Base-by-base conservation (phyloP, 2,329 filamentous ascomycete species). In the Beauveria australis region DNA sequence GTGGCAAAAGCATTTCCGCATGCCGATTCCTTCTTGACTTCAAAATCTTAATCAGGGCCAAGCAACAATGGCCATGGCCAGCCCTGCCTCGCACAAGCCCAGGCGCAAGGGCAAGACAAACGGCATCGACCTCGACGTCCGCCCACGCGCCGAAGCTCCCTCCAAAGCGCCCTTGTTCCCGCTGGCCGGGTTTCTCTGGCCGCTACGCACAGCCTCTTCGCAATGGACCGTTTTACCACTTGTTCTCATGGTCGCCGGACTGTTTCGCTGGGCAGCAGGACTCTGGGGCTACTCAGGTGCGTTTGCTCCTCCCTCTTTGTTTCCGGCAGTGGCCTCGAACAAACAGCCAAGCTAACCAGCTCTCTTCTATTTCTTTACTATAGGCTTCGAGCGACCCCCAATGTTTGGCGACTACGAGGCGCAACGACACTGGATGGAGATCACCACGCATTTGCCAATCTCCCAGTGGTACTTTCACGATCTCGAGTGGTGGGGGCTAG, bases 381-480 rank as follows among this genome's bases (percentile, higher is more conserved):
- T 63, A 92, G 89, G 93, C 60, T 89, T 88, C 69, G 79, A 88
- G 62, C 85, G 84, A 63, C 92, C 92, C 41, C 94, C 94, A 6
- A 92, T 97, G 86, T 89, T 92, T 70, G 94, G 94, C 66, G 94
- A 99, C 74, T 99, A 96, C 75, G 94, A 99, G 78, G 94, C 95
- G 3, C 94, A 99, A 74, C 81, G 94, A 67, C 94, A 99, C 74
- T 99, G 94, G 94, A 96, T 99, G 92, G 94, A 99, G 71, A 80
- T 99, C 65, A 97, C 94, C 2, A 89, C 85, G 9, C 85, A 96
- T 62, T 79, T 99, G 2, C 94, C 94, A 16, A 81, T 95, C 43
- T 94, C 91, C 12, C 89, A 94, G 73, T 99, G 95, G 94, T 99
- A 99, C 74, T 96, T 96, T 71, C 91, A 99, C 73, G 92, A 99